A percentile compares a stretch with the other conserved stretches of the same genome.
Conservation (phyloP, 164 flowering plant species). For the Euptelea pleiosperma region DNA sequence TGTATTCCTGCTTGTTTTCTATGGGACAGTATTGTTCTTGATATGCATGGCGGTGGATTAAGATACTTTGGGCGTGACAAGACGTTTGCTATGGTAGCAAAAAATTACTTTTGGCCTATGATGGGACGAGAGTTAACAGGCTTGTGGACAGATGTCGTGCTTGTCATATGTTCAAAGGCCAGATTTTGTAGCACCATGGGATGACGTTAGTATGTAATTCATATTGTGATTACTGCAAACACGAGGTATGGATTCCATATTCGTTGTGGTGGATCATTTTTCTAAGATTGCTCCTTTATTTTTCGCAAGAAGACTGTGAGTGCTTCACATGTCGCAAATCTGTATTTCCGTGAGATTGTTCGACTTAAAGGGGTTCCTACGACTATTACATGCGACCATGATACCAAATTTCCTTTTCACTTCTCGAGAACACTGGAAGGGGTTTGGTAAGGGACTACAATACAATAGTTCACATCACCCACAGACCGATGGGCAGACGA, state of each 20-base stretch:
- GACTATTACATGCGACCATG: neutral
- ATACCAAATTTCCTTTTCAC: neutral
- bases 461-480: no score
- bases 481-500: no score
- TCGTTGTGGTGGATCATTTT: conserved; percentile 1
- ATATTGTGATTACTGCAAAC: neutral
- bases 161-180: conserved; percentile 1
- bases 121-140: neutral
- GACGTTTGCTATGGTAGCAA: neutral
- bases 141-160: neutral
- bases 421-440: neutral
- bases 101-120: neutral
- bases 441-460: no score
- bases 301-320: neutral
- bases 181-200: conserved; percentile 1
- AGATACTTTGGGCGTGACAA: neutral
- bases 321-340: neutral
- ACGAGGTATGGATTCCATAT: neutral
- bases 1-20: neutral
- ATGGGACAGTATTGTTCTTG: neutral
- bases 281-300: neutral
- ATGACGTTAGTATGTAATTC: neutral
- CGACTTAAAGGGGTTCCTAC: neutral
- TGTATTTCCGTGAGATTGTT: neutral
- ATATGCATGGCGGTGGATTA: neutral